Evolutionary conservation across 1,284 basidiomycete genomes (phyloP), one percentile per base, ranked within the genome.

Genomic region (Leccinum griseonigrum): DNA sequence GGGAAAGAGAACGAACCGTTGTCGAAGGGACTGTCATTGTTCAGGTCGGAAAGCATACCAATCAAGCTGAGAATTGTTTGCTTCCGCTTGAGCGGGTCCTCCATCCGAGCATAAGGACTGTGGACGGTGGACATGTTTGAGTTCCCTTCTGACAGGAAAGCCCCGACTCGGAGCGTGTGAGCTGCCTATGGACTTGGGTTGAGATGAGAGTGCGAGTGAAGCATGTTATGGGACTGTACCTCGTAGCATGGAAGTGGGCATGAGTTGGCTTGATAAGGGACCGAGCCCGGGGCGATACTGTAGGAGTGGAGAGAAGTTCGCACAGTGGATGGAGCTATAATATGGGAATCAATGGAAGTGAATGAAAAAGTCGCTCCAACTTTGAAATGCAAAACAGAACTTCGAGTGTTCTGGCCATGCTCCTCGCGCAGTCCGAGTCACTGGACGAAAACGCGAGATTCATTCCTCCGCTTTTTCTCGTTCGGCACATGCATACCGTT

Each of bases 31-130:
- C 78, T 80, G 57, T 84, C 82, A 58, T 81, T 79, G 68, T 81
- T 80, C 64, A 91, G 67, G 61, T 90, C 83, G 64, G 85, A 82
- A 63, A 84, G 69, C 40, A 79, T 79, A 65, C 91, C 87, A 57
- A 92, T 80, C 64, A 90, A 72, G 64, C 80, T 87, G 48, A 88
- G 73, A 57, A 90, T 79, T 1, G 87, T 88, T 68, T 88, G 83
- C 68, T 82, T 85, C 50, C 87, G 77, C 63, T 71, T 79, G 57
- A 74, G 60, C 59, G 71, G 72, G 64, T 71, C 73, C 60, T 75
- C 73, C 62, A 67, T 65, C 32, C 72, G 71, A 56, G 72, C 64
- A 53, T 70, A 76, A n/a, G 72, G 68, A 58, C 69, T 69, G 11
- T 68, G 69, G 50, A 73, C 26, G 38, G 63, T 59, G 13, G 74